Evolutionary conservation across 768 basidiomycete genomes (phyloP).

Genomic region (Leccinum variicolor): DNA sequence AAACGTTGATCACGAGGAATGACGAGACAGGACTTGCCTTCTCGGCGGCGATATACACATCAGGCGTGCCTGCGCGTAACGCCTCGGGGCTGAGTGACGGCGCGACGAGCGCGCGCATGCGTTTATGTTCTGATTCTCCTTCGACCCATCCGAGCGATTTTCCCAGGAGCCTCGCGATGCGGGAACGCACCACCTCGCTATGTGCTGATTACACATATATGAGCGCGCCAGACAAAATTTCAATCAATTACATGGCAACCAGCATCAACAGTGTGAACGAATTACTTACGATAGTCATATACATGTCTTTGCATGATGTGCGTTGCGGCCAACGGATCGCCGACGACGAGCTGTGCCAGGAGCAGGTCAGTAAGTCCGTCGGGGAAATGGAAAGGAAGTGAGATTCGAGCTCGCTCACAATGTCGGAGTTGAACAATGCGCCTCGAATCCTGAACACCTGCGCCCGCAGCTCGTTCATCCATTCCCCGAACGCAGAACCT

Average conservation of each 20-base stretch:
- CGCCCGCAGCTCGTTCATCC: constrained; percentile 4
- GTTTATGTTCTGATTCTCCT: constrained; percentile 7
- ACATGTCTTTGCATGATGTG: constrained; percentile 9
- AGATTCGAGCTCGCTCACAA: background rate
- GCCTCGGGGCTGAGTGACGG: constrained; percentile 3
- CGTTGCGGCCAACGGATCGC: constrained; percentile 4
- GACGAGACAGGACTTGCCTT: background rate
- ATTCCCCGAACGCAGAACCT: background rate
- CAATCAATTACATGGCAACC: background rate
- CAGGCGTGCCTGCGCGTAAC: constrained; percentile 1
- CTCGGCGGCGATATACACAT: constrained; percentile 5
- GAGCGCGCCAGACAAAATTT: background rate
- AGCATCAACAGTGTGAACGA: background rate
- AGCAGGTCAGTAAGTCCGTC: background rate
- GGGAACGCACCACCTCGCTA: background rate
- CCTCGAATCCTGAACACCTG: constrained; percentile 5
- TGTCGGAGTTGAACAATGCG: constrained; percentile 2
- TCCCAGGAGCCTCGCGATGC: constrained; percentile 5
- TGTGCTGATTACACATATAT: background rate
- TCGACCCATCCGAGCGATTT: constrained; percentile 8
- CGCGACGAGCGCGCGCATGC: constrained; percentile 6
- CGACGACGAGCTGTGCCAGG: background rate
- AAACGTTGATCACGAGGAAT: background rate
- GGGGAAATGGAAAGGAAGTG: background rate
- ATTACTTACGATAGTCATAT: constrained; percentile 7